Evolutionary conservation across 768 basidiomycete genomes (phyloP).

Genomic region (Suillus variegatus): DNA sequence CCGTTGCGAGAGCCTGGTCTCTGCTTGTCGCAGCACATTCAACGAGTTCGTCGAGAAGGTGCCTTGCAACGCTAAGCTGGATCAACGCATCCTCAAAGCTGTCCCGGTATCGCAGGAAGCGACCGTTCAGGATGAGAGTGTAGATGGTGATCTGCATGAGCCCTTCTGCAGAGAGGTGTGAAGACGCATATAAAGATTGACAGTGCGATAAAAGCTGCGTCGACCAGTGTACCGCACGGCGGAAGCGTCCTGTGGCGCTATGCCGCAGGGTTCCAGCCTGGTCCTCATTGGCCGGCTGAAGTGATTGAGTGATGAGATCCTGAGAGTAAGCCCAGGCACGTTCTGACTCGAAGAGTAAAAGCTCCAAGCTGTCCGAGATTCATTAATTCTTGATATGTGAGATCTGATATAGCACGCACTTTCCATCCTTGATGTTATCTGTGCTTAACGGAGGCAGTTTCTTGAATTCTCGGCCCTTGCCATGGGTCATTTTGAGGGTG

Average conservation of each 20-base stretch:
- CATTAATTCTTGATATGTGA: neutral
- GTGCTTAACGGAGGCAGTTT: slow-evolving; percentile 66
- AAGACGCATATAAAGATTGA: slow-evolving; percentile 58
- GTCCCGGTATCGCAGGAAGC: slow-evolving; percentile 75
- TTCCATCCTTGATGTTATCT: slow-evolving; percentile 79
- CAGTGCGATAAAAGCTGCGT: slow-evolving; percentile 74
- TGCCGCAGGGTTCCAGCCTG: slow-evolving; percentile 63
- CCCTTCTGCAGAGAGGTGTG: slow-evolving; percentile 54
- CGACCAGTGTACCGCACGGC: slow-evolving; percentile 78
- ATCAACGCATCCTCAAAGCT: slow-evolving; percentile 75
- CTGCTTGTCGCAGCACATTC: slow-evolving; percentile 65
- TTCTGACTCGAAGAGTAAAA: slow-evolving; percentile 88
- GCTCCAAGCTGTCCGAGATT: slow-evolving; percentile 58
- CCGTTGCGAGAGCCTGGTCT: slow-evolving; percentile 84
- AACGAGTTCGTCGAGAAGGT: slow-evolving; percentile 69
- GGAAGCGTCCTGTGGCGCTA: slow-evolving; percentile 77
- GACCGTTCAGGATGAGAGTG: slow-evolving; percentile 79
- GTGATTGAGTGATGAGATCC: slow-evolving; percentile 59
- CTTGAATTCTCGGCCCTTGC: slow-evolving; percentile 90
- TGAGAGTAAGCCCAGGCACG: slow-evolving; percentile 91
- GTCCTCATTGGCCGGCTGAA: slow-evolving; percentile 51
- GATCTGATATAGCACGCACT: slow-evolving; percentile 53
- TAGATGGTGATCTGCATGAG: slow-evolving; percentile 77
- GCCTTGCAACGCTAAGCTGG: slow-evolving; percentile 77
- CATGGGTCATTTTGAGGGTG: slow-evolving; percentile 81